phyloP scores from a whole-genome alignment of 2,329 filamentous ascomycete species.

The Penicillium sp. region DNA sequence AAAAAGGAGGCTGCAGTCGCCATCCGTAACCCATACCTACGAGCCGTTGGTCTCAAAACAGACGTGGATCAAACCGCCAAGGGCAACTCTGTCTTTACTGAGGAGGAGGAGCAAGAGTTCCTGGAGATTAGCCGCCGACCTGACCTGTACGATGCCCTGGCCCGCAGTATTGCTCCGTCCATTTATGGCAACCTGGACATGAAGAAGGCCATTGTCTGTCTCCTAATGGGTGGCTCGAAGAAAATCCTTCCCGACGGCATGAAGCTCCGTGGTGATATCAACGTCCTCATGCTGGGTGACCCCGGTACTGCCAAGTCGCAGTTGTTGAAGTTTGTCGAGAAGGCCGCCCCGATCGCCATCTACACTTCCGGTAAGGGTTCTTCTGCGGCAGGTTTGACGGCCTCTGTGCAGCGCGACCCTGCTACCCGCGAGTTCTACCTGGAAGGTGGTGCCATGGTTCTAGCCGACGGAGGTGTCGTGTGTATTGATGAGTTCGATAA shows the following conservation, averaged over 20 bases:
- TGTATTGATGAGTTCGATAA: constrained; percentile 99
- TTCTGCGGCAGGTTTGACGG: constrained; percentile 94
- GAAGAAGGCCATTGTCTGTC: constrained; percentile 94
- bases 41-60: constrained; percentile 88
- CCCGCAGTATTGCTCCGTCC: constrained; percentile 91
- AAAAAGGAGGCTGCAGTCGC: constrained; percentile 87
- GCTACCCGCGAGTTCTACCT: constrained; percentile 95
- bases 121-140: constrained; percentile 85
- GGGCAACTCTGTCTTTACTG: constrained; percentile 80
- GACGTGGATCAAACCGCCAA: constrained; percentile 89
- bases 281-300: constrained; percentile 93
- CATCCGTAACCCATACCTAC: constrained; percentile 91
- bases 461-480: constrained; percentile 94
- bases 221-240: constrained; percentile 92
- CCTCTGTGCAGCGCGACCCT: constrained; percentile 91
- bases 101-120: constrained; percentile 97
- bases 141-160: constrained; percentile 89
- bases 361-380: constrained; percentile 99
- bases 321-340: constrained; percentile 94
- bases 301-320: constrained; percentile 98
- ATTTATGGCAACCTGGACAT: constrained; percentile 97
- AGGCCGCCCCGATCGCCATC: constrained; percentile 93
- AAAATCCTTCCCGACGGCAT: constrained; percentile 98
- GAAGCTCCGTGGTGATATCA: constrained; percentile 97
- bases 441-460: constrained; percentile 97